phyloP scores from a whole-genome alignment of 805 yeast species.

The Kluyveromyces nonfermentans region DNA sequence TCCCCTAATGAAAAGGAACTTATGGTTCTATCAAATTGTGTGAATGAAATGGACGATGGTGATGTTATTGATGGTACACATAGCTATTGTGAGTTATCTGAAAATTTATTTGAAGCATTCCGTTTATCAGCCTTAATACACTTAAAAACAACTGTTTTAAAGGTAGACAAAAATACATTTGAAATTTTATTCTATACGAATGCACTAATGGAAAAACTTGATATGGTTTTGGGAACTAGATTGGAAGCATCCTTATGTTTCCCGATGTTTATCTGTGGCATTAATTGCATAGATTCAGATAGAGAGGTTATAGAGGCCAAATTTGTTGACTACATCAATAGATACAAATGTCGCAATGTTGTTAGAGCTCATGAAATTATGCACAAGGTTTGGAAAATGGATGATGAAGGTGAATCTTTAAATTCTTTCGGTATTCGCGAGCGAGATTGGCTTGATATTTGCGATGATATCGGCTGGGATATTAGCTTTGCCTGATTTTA shows the following conservation, averaged over 20 bases:
- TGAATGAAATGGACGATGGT: slow-evolving; percentile 13
- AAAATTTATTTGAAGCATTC: slow-evolving; percentile 62
- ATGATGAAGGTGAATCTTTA: slow-evolving; percentile 12
- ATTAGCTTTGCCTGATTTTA: slow-evolving; percentile 50
- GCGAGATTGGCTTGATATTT: slow-evolving; percentile 59
- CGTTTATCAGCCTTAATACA: slow-evolving; percentile 62
- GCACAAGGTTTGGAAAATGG: slow-evolving; percentile 36
- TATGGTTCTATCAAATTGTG: not conserved
- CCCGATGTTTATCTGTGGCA: slow-evolving; percentile 71
- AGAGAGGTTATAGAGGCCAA: slow-evolving; percentile 42
- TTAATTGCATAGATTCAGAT: slow-evolving; percentile 47
- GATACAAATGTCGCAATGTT: slow-evolving; percentile 63
- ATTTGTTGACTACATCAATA: slow-evolving; percentile 44
- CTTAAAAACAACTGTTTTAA: slow-evolving; percentile 52
- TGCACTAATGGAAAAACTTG: slow-evolving; percentile 48
- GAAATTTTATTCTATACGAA: slow-evolving; percentile 52
- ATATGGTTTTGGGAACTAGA: slow-evolving; percentile 51
- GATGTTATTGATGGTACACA: slow-evolving; percentile 7
- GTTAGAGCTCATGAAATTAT: slow-evolving; percentile 33
- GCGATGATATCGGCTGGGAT: slow-evolving; percentile 66
- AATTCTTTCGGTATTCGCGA: slow-evolving; percentile 3
- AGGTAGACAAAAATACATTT: slow-evolving; percentile 28
- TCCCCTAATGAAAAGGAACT: not conserved
- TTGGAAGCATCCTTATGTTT: slow-evolving; percentile 67
- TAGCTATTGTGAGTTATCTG: slow-evolving; percentile 43